A percentile compares a stretch with the other conserved stretches of the same genome.
Conservation (phyloP, 805 yeast species). For the Zygosaccharomyces siamensis region DNA sequence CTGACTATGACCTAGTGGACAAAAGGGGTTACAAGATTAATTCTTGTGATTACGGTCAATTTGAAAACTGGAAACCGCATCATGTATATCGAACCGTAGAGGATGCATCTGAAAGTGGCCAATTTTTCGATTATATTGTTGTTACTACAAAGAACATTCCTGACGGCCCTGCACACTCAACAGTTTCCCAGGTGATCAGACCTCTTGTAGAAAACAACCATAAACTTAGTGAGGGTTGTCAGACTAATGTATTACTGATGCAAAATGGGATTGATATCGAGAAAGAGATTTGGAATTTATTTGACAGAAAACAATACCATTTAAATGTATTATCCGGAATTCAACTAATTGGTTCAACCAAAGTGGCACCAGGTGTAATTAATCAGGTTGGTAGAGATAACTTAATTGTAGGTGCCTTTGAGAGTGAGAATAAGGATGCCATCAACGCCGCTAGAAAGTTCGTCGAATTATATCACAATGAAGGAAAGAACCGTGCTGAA, state of each 20-base stretch:
- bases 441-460: constrained; percentile 35
- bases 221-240: constrained; percentile 11
- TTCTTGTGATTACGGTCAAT: constrained; percentile 57
- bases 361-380: constrained; percentile 42
- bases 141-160: constrained; percentile 67
- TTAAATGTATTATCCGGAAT: constrained; percentile 51
- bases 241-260: constrained; percentile 49
- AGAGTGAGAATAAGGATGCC: constrained; percentile 34
- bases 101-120: constrained; percentile 42
- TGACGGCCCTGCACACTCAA: constrained; percentile 43
- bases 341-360: constrained; percentile 57
- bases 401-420: constrained; percentile 49
- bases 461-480: constrained; percentile 42
- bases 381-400: constrained; percentile 49
- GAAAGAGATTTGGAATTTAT: constrained; percentile 47
- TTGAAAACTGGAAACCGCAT: constrained; percentile 55
- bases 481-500: constrained; percentile 37
- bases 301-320: constrained; percentile 34
- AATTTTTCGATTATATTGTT: constrained; percentile 52
- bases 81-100: constrained; percentile 43
- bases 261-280: constrained; percentile 70
- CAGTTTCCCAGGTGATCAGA: constrained; percentile 47
- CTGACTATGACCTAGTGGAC: constrained; percentile 53
- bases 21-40: constrained; percentile 54
- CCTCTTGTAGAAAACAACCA: constrained; percentile 44